Conservation (phyloP, 352 stramenopile species). For the Paralagenidium karlingii region DNA sequence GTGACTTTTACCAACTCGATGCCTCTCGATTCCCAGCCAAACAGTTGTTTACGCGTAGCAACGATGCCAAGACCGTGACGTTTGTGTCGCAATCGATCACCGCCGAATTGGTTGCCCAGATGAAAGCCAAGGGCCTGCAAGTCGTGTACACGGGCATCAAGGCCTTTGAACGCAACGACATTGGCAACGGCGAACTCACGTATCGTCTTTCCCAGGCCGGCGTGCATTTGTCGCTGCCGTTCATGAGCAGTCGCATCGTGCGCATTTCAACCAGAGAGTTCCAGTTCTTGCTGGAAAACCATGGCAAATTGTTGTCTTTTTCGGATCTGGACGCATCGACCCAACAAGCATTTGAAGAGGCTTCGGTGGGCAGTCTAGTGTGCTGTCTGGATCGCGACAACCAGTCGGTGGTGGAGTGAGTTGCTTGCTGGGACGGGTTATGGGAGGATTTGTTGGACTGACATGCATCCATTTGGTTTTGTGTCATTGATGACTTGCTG, state of each 20-base stretch:
- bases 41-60: constrained; percentile 81
- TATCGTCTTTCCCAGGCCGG: constrained; percentile 87
- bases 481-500: constrained; percentile 1
- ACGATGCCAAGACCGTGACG: constrained; percentile 75
- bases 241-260: constrained; percentile 56
- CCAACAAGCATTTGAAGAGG: constrained; percentile 27
- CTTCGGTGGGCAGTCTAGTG: constrained; percentile 65
- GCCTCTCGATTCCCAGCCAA: constrained; percentile 17
- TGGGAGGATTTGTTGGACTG: background rate
- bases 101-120: constrained; percentile 60
- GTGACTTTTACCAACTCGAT: constrained; percentile 67
- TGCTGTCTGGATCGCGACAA: constrained; percentile 50
- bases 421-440: background rate
- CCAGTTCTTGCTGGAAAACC: constrained; percentile 75
- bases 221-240: constrained; percentile 71
- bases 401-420: constrained; percentile 55
- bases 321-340: constrained; percentile 60
- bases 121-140: constrained; percentile 80
- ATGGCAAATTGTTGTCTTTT: constrained; percentile 73
- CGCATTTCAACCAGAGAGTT: constrained; percentile 55
- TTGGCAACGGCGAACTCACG: constrained; percentile 39
- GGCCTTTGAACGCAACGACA: constrained; percentile 86
- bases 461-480: constrained; percentile 4
- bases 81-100: constrained; percentile 82
- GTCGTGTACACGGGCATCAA: constrained; percentile 88